phyloP scores from a whole-genome alignment of 768 basidiomycete species.

The Tephrocybe sp. region DNA sequence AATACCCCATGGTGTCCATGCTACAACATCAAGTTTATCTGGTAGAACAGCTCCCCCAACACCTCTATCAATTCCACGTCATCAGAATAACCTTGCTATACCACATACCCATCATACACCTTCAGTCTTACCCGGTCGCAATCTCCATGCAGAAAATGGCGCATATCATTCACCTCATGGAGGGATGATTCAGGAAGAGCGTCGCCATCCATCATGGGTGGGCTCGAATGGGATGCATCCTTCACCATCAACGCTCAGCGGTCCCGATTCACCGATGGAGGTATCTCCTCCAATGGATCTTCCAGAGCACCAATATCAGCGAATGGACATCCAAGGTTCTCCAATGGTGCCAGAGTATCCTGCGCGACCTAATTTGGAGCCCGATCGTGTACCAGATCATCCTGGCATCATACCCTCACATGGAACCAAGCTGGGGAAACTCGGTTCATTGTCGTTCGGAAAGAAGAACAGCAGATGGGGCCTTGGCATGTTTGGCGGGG shows the following conservation, averaged over 20 bases:
- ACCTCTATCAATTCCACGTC: slow-evolving; percentile 29
- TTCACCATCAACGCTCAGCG: slow-evolving; percentile 25
- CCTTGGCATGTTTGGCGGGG: slow-evolving; percentile 70
- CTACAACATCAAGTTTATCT: slow-evolving; percentile 35
- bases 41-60: slow-evolving; percentile 30
- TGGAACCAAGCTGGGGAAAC: slow-evolving; percentile 53
- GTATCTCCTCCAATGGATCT: slow-evolving; percentile 48
- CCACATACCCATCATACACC: slow-evolving; percentile 13
- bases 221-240: slow-evolving; percentile 13
- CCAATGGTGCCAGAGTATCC: slow-evolving; percentile 53
- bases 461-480: slow-evolving; percentile 72
- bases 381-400: slow-evolving; percentile 35
- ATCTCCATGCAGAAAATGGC: slow-evolving; percentile 22
- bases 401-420: slow-evolving; percentile 39
- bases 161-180: slow-evolving; percentile 24
- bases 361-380: slow-evolving; percentile 36
- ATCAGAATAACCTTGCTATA: slow-evolving; percentile 13
- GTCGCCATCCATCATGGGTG: slow-evolving; percentile 22
- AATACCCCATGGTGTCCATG: slow-evolving; percentile 50
- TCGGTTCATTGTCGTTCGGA: slow-evolving; percentile 56
- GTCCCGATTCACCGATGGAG: slow-evolving; percentile 61
- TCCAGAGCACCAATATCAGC: slow-evolving; percentile 40
- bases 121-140: slow-evolving; percentile 32
- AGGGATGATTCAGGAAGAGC: slow-evolving; percentile 22
- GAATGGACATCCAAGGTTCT: slow-evolving; percentile 50